A percentile compares a stretch with the other conserved stretches of the same genome.
Evolutionary conservation across 2,329 filamentous ascomycete genomes (phyloP).

Genomic region (Nothophaeocryptopus gaeumannii): DNA sequence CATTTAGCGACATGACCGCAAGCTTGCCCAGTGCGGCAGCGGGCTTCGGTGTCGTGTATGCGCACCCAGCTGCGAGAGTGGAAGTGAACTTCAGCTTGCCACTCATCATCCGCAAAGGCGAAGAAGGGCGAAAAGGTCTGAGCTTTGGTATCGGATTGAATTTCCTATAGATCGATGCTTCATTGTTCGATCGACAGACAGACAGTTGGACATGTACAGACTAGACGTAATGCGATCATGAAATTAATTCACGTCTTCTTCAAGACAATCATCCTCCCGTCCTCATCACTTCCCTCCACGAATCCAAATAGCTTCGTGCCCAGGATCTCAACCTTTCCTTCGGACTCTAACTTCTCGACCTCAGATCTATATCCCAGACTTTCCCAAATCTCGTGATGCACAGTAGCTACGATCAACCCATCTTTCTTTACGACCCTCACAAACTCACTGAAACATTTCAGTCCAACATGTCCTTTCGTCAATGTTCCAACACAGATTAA

Average conservation of each 20-base stretch:
- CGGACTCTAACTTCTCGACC: slow-evolving; percentile 7
- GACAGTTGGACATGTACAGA: slow-evolving; percentile 13
- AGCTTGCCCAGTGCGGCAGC: slow-evolving; percentile 82
- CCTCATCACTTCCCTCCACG: slow-evolving; percentile 10
- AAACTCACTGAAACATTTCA: slow-evolving; percentile 13
- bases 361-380: slow-evolving; percentile 14
- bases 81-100: slow-evolving; percentile 95
- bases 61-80: slow-evolving; percentile 87
- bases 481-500: slow-evolving; percentile 20
- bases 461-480: slow-evolving; percentile 22
- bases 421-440: slow-evolving; percentile 11
- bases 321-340: slow-evolving; percentile 12
- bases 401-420: slow-evolving; percentile 17
- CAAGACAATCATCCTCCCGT: slow-evolving; percentile 19
- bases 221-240: too few species aligned
- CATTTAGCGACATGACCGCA: slow-evolving; percentile 67
- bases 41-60: slow-evolving; percentile 88
- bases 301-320: slow-evolving; percentile 15
- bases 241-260: slow-evolving; percentile 6
- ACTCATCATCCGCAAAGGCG: slow-evolving; percentile 73
- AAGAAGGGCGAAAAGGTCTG: slow-evolving; percentile 85
- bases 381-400: slow-evolving; percentile 21
- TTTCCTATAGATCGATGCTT: slow-evolving; percentile 64
- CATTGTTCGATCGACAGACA: background rate
- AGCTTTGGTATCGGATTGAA: slow-evolving; percentile 96